A percentile compares a stretch with the other conserved stretches of the same genome.
phyloP scores from a whole-genome alignment of 768 basidiomycete species.

The Suillus subalutaceus region DNA sequence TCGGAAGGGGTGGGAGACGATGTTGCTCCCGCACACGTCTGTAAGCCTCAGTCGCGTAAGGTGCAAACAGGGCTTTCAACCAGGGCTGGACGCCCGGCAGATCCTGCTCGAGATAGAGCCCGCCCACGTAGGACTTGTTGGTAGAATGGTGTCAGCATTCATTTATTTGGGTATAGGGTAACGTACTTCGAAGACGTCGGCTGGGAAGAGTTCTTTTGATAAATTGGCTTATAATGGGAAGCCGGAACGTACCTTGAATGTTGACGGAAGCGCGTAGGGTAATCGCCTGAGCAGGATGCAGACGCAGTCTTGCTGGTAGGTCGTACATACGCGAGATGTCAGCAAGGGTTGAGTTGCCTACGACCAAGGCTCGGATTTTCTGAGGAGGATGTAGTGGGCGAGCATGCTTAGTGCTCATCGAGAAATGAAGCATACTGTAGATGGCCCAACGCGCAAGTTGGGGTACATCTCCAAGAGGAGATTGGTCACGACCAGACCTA shows the following conservation, averaged over 20 bases:
- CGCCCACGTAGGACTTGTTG: slow-evolving; percentile 75
- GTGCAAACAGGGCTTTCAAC: slow-evolving; percentile 64
- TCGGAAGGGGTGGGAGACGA: slow-evolving; percentile 54
- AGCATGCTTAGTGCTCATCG: not conserved
- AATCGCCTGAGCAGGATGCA: slow-evolving; percentile 75
- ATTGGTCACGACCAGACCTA: slow-evolving; percentile 66
- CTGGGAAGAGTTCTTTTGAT: slow-evolving; percentile 36
- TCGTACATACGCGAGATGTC: slow-evolving; percentile 68
- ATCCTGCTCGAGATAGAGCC: slow-evolving; percentile 72
- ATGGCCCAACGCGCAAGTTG: slow-evolving; percentile 73
- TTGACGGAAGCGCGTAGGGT: slow-evolving; percentile 68
- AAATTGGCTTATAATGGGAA: not conserved
- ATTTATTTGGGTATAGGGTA: slow-evolving; percentile 9
- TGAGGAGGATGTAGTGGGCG: slow-evolving; percentile 27
- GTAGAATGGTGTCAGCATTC: not conserved
- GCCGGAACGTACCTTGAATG: slow-evolving; percentile 61
- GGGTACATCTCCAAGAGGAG: slow-evolving; percentile 69
- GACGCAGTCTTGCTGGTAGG: slow-evolving; percentile 59
- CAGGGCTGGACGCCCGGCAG: slow-evolving; percentile 57
- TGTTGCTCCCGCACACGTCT: slow-evolving; percentile 64
- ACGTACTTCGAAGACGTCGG: slow-evolving; percentile 76
- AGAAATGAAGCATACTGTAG: slow-evolving; percentile 53
- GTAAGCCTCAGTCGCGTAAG: slow-evolving; percentile 67
- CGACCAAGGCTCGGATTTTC: slow-evolving; percentile 81
- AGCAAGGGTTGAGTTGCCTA: slow-evolving; percentile 74